A percentile compares a stretch with the other conserved stretches of the same genome.
Evolutionary conservation across 2,329 filamentous ascomycete species (phyloP).

Genomic region (Sporothrix dimorphospora): DNA sequence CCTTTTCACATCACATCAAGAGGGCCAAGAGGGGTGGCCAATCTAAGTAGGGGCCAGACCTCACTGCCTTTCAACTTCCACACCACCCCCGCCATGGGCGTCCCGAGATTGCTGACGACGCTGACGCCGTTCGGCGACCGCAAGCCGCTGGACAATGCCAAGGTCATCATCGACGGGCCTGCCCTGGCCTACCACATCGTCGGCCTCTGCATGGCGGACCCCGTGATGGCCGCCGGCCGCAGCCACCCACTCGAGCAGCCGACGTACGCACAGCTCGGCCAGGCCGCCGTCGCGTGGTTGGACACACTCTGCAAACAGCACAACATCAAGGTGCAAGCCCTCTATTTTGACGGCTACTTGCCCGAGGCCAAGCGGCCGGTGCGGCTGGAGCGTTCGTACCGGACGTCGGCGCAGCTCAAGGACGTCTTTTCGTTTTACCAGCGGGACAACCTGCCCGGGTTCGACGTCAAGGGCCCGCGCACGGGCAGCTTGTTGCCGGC

Average conservation of each 20-base stretch:
- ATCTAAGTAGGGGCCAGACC: neutral
- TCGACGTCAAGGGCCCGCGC: slow-evolving; percentile 24
- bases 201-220: slow-evolving; percentile 31
- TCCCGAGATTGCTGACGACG: slow-evolving; percentile 35
- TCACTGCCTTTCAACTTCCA: neutral
- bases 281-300: slow-evolving; percentile 34
- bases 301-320: slow-evolving; percentile 31
- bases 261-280: slow-evolving; percentile 33
- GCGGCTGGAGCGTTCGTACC: slow-evolving; percentile 63
- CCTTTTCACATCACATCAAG: neutral
- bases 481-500: slow-evolving; percentile 41
- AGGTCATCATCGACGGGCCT: slow-evolving; percentile 38
- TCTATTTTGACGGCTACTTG: slow-evolving; percentile 86
- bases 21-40: neutral
- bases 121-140: slow-evolving; percentile 35
- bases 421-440: slow-evolving; percentile 47
- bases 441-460: slow-evolving; percentile 28
- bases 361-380: slow-evolving; percentile 67
- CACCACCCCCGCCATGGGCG: slow-evolving; percentile 35
- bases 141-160: slow-evolving; percentile 30
- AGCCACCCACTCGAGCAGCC: slow-evolving; percentile 35
- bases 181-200: slow-evolving; percentile 38
- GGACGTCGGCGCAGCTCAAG: slow-evolving; percentile 60
- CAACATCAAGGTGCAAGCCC: slow-evolving; percentile 31
- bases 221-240: slow-evolving; percentile 17